phyloP scores from a whole-genome alignment of 345 rosid genomes.

The Rubroshorea leprosula region DNA sequence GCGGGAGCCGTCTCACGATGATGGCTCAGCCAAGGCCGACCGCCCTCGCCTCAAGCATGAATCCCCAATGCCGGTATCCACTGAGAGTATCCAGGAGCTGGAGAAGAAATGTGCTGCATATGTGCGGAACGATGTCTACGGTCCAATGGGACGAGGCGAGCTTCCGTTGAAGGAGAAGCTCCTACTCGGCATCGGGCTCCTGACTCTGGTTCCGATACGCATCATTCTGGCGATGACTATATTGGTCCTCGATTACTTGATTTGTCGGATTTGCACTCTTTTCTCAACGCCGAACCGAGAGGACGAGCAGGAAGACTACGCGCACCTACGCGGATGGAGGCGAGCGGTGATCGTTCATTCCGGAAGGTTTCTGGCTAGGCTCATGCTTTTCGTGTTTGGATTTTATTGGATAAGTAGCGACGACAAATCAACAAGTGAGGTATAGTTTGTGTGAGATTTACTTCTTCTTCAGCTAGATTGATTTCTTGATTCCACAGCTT shows the following conservation, averaged over 20 bases:
- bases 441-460: conserved; percentile 8
- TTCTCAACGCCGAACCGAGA: conserved; percentile 71
- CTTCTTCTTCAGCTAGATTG: background rate
- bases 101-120: conserved; percentile 86
- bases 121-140: conserved; percentile 78
- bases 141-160: conserved; percentile 84
- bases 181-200: conserved; percentile 45
- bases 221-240: conserved; percentile 46
- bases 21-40: conserved; percentile 50
- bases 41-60: conserved; percentile 73
- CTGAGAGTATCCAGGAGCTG: conserved; percentile 52
- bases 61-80: conserved; percentile 17
- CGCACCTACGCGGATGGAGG: conserved; percentile 93
- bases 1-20: conserved; percentile 16
- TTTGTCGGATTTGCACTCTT: conserved; percentile 77
- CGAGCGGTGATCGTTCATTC: conserved; percentile 52
- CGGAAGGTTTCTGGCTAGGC: conserved; percentile 69
- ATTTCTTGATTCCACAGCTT: background rate
- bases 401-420: conserved; percentile 66
- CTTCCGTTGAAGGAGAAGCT: conserved; percentile 63
- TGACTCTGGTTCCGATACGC: conserved; percentile 71
- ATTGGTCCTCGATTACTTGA: conserved; percentile 59
- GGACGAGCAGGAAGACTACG: conserved; percentile 85
- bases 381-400: conserved; percentile 75
- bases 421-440: conserved; percentile 28